phyloP scores from a whole-genome alignment of 331 rosid genomes.

The Rhamnella rubrinervis region DNA sequence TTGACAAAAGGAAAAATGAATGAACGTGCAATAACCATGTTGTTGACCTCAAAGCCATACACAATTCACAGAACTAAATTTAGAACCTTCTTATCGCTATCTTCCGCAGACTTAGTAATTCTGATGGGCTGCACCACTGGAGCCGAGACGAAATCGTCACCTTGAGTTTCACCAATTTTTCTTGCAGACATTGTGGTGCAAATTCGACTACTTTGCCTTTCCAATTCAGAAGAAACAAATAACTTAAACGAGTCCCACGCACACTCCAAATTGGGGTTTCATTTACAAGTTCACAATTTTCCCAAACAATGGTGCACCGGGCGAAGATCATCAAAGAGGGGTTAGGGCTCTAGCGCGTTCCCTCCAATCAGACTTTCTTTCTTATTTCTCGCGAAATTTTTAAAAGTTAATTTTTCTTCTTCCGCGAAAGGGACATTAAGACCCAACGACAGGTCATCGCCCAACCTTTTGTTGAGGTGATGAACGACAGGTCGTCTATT shows the following conservation, averaged over 20 bases:
- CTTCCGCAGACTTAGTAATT: slow-evolving; percentile 64
- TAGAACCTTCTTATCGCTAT: slow-evolving; percentile 56
- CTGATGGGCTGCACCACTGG: slow-evolving; percentile 61
- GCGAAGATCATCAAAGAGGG: neutral
- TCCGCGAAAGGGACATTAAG: no score
- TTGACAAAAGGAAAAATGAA: no score
- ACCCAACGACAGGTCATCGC: no score
- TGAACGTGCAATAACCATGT: no score
- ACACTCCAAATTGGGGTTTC: slow-evolving; percentile 14
- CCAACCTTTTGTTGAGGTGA: no score
- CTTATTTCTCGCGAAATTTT: neutral
- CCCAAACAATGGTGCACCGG: neutral
- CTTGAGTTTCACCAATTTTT: slow-evolving; percentile 53
- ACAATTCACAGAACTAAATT: neutral
- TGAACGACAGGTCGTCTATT: no score
- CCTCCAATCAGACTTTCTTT: neutral
- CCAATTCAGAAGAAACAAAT: no score
- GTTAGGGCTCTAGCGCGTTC: slow-evolving; percentile 18
- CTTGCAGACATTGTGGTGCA: slow-evolving; percentile 38
- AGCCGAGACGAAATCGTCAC: slow-evolving; percentile 64
- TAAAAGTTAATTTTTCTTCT: no score
- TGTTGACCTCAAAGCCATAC: neutral
- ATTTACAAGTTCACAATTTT: neutral
- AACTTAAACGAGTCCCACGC: neutral
- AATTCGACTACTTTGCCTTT: no score